Evolutionary conservation across 192 early-diverging fungal genomes (phyloP).

Genomic region (Podila horticola): DNA sequence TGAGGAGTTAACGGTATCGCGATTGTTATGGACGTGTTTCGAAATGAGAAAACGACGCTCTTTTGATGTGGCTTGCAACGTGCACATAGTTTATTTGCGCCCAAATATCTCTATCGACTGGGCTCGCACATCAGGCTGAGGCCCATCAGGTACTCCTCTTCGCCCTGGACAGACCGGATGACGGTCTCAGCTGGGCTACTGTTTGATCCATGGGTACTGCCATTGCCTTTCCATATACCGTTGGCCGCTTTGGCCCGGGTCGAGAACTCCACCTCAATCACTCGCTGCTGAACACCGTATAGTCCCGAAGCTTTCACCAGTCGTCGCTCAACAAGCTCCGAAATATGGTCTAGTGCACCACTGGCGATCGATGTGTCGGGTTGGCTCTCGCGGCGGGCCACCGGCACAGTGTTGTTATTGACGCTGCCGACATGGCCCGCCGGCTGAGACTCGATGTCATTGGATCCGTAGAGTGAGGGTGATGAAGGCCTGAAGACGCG

Average conservation of each 20-base stretch:
- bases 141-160: constrained; percentile 47
- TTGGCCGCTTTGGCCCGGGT: constrained; percentile 5
- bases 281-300: constrained; percentile 28
- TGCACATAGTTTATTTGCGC: no score
- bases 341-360: constrained; percentile 36
- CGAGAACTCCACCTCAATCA: constrained; percentile 42
- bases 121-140: constrained; percentile 40
- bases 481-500: constrained; percentile 43
- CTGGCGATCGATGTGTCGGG: background rate
- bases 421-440: background rate
- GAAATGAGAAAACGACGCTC: no score
- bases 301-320: constrained; percentile 43
- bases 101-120: background rate
- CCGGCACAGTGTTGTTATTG: background rate
- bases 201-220: constrained; percentile 6
- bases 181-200: constrained; percentile 13
- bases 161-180: constrained; percentile 40
- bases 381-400: background rate
- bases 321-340: constrained; percentile 37
- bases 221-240: constrained; percentile 23
- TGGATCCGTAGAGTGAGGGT: background rate
- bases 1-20: no score
- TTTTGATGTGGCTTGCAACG: no score
- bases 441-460: constrained; percentile 1
- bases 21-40: no score